Conservation (phyloP, 805 yeast species). For the Pichia eremophila region DNA sequence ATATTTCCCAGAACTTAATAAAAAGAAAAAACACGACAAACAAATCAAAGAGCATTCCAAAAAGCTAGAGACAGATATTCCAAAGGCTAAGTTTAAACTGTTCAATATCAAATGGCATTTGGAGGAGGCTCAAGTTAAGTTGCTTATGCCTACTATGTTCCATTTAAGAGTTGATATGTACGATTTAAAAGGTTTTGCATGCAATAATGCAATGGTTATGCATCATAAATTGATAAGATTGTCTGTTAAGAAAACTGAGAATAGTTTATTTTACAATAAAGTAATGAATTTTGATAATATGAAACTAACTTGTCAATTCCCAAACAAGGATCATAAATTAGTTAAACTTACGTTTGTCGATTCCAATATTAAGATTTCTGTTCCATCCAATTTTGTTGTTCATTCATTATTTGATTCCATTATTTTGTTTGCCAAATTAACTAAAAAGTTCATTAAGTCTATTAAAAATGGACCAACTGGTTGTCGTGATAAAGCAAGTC, state of each 20-base stretch:
- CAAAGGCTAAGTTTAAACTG: not conserved
- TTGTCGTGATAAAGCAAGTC: not conserved
- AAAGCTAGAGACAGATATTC: not conserved
- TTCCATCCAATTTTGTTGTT: slow-evolving; percentile 69
- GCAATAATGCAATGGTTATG: slow-evolving; percentile 5
- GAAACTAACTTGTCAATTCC: slow-evolving; percentile 6
- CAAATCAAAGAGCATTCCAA: not conserved
- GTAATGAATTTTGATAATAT: slow-evolving; percentile 8
- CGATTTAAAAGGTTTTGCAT: slow-evolving; percentile 13
- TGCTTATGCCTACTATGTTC: slow-evolving; percentile 39
- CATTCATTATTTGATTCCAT: slow-evolving; percentile 76
- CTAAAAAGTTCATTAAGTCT: slow-evolving; percentile 49
- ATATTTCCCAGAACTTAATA: not conserved
- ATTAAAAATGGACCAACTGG: slow-evolving; percentile 25
- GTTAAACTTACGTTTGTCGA: slow-evolving; percentile 17
- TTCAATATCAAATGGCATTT: slow-evolving; percentile 4
- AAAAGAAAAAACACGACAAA: not conserved
- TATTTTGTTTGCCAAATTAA: slow-evolving; percentile 55
- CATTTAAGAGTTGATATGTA: slow-evolving; percentile 38
- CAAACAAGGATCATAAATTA: not conserved
- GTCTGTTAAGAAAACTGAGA: slow-evolving; percentile 5
- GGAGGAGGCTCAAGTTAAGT: slow-evolving; percentile 14
- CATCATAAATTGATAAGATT: slow-evolving; percentile 6
- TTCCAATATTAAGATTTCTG: slow-evolving; percentile 36
- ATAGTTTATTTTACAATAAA: slow-evolving; percentile 1